These are phyloP conservation scores for Gracilaria gracilis DNA, from an alignment of 23 red algal genomes.

Conservation along the genomic window DNA sequence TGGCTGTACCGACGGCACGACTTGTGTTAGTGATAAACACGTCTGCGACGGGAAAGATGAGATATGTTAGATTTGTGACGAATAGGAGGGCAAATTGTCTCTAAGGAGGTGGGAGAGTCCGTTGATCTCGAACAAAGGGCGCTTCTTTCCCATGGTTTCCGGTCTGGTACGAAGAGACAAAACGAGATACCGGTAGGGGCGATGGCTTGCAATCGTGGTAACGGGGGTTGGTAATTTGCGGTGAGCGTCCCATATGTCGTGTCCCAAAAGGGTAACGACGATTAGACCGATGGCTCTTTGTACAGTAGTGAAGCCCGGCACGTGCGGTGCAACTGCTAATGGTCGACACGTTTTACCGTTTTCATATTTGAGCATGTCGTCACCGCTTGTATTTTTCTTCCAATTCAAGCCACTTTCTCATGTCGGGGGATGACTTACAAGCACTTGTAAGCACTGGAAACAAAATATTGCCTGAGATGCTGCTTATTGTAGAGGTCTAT, in stretches of 20 bases:
- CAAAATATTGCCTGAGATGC: too few relatives aligned
- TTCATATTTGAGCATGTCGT: too few relatives aligned
- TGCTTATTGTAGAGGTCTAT: too few relatives aligned
- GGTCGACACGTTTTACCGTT: too few relatives aligned
- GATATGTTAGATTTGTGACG: neutral
- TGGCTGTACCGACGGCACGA: neutral
- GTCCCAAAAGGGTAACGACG: neutral
- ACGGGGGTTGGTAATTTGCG: neutral
- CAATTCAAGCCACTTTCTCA: too few relatives aligned
- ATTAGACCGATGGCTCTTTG: too few relatives aligned
- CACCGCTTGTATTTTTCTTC: too few relatives aligned
- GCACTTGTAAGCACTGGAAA: too few relatives aligned
- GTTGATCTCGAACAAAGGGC: slow-evolving; percentile 37
- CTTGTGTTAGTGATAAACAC: neutral
- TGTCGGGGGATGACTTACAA: too few relatives aligned
- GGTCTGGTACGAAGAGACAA: neutral
- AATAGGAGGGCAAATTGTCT: neutral
- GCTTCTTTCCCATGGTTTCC: slow-evolving; percentile 23
- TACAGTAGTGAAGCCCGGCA: too few relatives aligned
- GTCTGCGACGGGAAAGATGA: neutral
- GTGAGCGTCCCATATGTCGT: neutral
- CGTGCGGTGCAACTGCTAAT: too few relatives aligned
- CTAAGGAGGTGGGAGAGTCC: neutral
- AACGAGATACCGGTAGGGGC: neutral
- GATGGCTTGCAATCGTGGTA: neutral